phyloP scores from a whole-genome alignment of 2,329 filamentous ascomycete genomes.

The Neospermospora avenae region DNA sequence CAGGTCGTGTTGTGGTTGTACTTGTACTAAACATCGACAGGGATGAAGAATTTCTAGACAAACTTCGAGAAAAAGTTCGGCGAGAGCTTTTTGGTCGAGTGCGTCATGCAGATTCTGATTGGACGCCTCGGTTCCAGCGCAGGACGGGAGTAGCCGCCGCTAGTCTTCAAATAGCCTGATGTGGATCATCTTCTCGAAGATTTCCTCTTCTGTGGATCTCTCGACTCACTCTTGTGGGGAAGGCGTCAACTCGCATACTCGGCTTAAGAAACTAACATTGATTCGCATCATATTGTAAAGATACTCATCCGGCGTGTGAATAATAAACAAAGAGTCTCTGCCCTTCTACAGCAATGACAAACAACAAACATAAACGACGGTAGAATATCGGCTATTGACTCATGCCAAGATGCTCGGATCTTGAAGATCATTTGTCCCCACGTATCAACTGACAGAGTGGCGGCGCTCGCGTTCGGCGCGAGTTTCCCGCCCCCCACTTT shows the following conservation, averaged over 20 bases:
- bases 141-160: conserved; percentile 7
- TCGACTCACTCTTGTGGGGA: background rate
- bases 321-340: no score
- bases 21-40: background rate
- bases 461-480: background rate
- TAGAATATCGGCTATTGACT: background rate
- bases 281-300: background rate
- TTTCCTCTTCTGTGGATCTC: background rate
- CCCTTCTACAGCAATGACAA: no score
- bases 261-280: background rate
- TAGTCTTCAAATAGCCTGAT: background rate
- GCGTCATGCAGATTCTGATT: background rate
- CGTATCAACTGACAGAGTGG: background rate
- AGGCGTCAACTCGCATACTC: background rate
- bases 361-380: background rate
- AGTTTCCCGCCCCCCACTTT: background rate
- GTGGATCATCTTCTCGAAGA: background rate
- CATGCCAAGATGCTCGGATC: background rate
- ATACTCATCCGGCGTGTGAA: background rate
- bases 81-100: background rate
- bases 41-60: background rate
- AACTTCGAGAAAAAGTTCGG: background rate
- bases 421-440: background rate
- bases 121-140: background rate
- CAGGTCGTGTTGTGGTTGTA: background rate